Percentiles rank a stretch among this genome's conserved stretches.
Conservation (phyloP, 768 basidiomycete species). For the Serendipita sp. region DNA sequence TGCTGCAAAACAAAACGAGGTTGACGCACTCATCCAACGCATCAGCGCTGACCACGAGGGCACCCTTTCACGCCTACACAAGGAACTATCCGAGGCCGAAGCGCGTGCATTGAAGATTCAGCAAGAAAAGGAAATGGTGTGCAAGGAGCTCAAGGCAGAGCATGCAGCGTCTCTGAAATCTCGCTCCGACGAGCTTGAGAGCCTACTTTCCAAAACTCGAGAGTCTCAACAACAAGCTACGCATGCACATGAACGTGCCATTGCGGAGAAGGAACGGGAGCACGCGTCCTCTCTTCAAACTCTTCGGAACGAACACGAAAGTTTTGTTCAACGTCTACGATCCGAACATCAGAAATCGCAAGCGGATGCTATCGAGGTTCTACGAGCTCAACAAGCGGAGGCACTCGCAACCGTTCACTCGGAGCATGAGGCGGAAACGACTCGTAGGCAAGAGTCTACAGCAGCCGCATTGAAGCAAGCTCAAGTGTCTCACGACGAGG, state of each 20-base stretch:
- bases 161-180: constrained; percentile 38
- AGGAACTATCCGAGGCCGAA: constrained; percentile 30
- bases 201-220: constrained; percentile 29
- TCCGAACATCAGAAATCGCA: constrained; percentile 32
- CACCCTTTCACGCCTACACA: constrained; percentile 23
- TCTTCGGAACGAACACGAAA: constrained; percentile 71
- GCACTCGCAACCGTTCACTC: not conserved
- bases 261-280: constrained; percentile 48
- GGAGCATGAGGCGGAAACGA: not conserved
- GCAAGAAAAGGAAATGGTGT: constrained; percentile 42
- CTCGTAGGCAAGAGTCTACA: not conserved
- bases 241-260: constrained; percentile 35
- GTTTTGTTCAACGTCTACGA: constrained; percentile 61
- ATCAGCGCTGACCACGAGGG: constrained; percentile 36
- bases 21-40: constrained; percentile 26
- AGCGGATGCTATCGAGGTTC: constrained; percentile 15
- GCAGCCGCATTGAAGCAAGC: constrained; percentile 6
- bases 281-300: constrained; percentile 39
- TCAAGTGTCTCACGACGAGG: constrained; percentile 9
- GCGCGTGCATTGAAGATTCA: constrained; percentile 22
- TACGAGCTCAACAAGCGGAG: constrained; percentile 1
- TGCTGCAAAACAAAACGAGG: constrained; percentile 25
- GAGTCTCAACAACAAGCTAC: constrained; percentile 40
- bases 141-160: constrained; percentile 32
- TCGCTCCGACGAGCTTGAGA: constrained; percentile 38